Base-by-base conservation (phyloP, 331 rosid genomes). In the Rhamnella rubrinervis region DNA sequence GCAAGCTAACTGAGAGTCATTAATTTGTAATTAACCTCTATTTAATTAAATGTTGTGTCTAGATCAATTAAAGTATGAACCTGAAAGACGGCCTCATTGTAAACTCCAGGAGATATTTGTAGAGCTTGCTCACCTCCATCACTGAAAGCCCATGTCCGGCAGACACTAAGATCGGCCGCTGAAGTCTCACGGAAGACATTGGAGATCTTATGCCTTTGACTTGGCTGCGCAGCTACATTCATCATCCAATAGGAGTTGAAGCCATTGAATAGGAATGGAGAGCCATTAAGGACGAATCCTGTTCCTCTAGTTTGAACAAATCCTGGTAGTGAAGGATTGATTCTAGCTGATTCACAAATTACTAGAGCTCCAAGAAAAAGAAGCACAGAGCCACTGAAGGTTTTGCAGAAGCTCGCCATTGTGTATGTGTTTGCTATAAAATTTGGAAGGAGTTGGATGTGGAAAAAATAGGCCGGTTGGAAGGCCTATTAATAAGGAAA, bases 241-340 rank as follows among this genome's bases (percentile, higher is more conserved):
- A 87, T 84, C 62, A 87, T 51, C 92, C 92, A 82, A n/a, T 77
- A 84, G 0, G 89, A 80, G 68, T 87, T 87, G 82, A 87, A 87
- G 12, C 92, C 92, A 13, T 84, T 82, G 53, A 87, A 79, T 57
- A 69, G 75, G 61, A 81, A 58, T 61, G 72, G 63, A 16, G 74
- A 77, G 6, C 72, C 80, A 28, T 82, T 70, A 47, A 74, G 3
- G 6, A 75, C 23, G 62, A 87, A 87, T 16, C 50, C 77, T 20
- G 84, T 80, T 58, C 84, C 87, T 1, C 64, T 55, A 37, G 85
- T 60, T 67, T 37, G 16, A 61, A 77, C 79, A 55, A 77, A 84
- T 5, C 61, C 46, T 8, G 46, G 37, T 40, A 44, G 11, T 44
- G 4, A 14, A 9, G 49, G 49, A 44, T 31, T 31, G 4, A 44